Base-by-base conservation (phyloP, 2,329 filamentous ascomycete genomes). In the Aspergillus proliferans region DNA sequence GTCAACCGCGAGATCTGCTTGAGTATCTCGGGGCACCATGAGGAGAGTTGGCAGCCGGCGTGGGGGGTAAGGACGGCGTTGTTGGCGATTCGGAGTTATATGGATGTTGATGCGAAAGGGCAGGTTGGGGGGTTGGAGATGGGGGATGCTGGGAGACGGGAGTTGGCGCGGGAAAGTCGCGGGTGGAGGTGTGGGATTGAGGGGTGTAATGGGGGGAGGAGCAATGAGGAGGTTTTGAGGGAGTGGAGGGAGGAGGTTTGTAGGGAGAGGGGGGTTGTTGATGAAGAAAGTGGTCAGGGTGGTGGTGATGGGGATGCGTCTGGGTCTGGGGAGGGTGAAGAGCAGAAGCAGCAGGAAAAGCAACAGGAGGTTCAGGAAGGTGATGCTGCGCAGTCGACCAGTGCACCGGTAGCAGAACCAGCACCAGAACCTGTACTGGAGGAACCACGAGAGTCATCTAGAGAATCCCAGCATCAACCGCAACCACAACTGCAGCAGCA, bases 11-110 rank as follows among this genome's bases (percentile, higher is more conserved):
- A 97, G 75, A 97, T 98, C 59, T 98, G 93, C 66, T 82, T 98
- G 14, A 88, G 83, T 61, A 98, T 97, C 62, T 88, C 83, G 46
- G 92, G 91, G 2, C 92, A 96, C 70, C 93, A 98, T 71, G 93
- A 97, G 69, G 93, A 97, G 74, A 95, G 88, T 14, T 98, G 93
- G 93, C 92, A 96, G 77, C 93, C 93, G 0, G 93, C 93, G 0
- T 98, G 93, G 93, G 93, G 93, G 0, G 86, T 98, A 8, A 80
- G 93, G 51, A 97, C 93, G 3, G 92, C 93, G 14, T 73, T 98
- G 49, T 76, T 83, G 4, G 83, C 83, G 5, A 82, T 97, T 44
- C 76, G 93, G 47, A 86, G 82, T 58, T 96, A 96, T 69, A 97
- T 98, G 90, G 90, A 94, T 67, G 91, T 86, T 3, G 88, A 92